Conservation (phyloP, 495 filamentous ascomycete species). For the Apodospora peruviana region DNA sequence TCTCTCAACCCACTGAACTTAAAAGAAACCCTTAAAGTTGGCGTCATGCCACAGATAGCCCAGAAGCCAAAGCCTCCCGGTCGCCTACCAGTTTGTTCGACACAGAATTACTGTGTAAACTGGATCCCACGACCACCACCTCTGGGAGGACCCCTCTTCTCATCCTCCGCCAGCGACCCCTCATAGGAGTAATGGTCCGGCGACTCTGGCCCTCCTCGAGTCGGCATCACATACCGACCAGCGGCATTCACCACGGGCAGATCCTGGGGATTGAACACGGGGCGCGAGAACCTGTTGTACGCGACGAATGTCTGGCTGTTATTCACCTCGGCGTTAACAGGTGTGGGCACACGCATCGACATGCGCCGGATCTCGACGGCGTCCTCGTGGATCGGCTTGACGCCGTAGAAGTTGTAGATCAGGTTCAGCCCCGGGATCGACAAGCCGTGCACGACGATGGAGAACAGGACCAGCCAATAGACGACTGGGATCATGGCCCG, state of each 20-base stretch:
- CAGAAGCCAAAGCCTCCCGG: too few relatives aligned
- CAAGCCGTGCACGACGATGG: conserved; percentile 52
- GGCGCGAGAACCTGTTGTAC: conserved; percentile 53
- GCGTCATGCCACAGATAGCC: too few relatives aligned
- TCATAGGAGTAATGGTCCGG: too few relatives aligned
- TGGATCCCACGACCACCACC: not conserved
- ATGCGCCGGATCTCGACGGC: conserved; percentile 44
- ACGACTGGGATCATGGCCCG: conserved; percentile 48
- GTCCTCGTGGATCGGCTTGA: conserved; percentile 46
- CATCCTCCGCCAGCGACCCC: not conserved
- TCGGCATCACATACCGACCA: too few relatives aligned
- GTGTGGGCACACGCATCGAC: conserved; percentile 44
- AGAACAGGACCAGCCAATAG: conserved; percentile 55
- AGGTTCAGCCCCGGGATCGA: conserved; percentile 48
- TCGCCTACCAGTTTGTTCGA: too few relatives aligned
- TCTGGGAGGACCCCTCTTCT: not conserved
- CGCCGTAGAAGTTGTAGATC: conserved; percentile 39
- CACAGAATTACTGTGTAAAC: not conserved
- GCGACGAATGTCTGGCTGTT: conserved; percentile 38
- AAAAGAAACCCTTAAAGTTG: too few relatives aligned
- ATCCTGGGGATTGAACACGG: conserved; percentile 20
- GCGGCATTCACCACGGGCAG: conserved; percentile 20
- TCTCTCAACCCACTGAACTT: too few relatives aligned
- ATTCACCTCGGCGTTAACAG: conserved; percentile 43
- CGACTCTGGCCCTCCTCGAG: too few relatives aligned